Percentiles rank a stretch among this genome's conserved stretches.
Conservation (phyloP, 345 rosid species). For the Dipteronia sinensis region DNA sequence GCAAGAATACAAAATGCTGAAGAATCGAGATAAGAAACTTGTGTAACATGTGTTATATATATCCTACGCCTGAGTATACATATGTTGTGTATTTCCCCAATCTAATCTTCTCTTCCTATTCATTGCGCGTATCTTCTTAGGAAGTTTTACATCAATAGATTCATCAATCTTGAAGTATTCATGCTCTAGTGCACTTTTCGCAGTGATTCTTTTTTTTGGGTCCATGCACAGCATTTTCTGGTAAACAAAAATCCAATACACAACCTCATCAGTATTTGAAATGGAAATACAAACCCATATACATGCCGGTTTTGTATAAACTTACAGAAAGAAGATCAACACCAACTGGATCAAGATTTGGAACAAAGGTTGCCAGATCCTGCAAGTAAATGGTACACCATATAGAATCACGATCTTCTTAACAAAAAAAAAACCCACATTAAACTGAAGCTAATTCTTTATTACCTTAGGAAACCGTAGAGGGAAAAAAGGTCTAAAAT, state of each 20-base stretch:
- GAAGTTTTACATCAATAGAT: not conserved
- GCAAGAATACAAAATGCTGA: no score
- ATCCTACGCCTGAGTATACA: no score
- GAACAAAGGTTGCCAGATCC: not conserved
- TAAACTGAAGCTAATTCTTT: no score
- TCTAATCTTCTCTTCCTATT: no score
- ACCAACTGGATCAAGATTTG: not conserved
- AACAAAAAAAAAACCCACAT: no score
- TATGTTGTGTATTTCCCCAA: no score
- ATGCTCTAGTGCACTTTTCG: not conserved
- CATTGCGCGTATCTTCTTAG: no score
- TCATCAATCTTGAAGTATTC: not conserved
- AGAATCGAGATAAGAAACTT: no score
- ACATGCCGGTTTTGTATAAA: not conserved
- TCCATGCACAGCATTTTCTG: constrained; percentile 8
- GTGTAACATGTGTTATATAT: no score
- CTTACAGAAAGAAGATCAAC: constrained; percentile 13
- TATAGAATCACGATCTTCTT: not conserved
- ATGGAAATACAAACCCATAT: not conserved
- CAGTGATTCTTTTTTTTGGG: not conserved
- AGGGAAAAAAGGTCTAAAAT: no score
- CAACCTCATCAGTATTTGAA: not conserved
- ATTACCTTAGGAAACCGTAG: not conserved
- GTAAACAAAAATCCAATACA: no score
- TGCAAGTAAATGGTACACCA: not conserved